Conservation (phyloP, 2,329 filamentous ascomycete genomes). For the Colletotrichum scovillei region DNA sequence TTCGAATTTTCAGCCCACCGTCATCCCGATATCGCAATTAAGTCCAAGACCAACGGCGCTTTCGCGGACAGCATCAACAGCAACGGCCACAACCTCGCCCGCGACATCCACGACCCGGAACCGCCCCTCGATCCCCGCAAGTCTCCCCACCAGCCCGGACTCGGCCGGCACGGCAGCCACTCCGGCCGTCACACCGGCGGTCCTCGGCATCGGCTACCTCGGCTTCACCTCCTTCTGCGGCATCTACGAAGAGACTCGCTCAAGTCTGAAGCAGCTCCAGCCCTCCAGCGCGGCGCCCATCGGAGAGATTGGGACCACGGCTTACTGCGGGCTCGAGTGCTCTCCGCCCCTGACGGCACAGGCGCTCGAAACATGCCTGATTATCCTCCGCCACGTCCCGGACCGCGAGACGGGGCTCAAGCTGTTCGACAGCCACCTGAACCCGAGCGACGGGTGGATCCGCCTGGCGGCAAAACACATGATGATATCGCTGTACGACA, state of each 20-base stretch:
- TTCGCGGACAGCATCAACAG: slow-evolving; percentile 1
- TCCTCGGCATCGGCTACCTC: slow-evolving; percentile 50
- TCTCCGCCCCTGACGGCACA: slow-evolving; percentile 26
- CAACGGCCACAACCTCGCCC: neutral
- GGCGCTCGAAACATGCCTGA: slow-evolving; percentile 49
- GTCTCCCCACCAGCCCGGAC: slow-evolving; percentile 31
- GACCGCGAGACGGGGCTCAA: slow-evolving; percentile 38
- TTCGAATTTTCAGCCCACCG: neutral
- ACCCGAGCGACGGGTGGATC: slow-evolving; percentile 47
- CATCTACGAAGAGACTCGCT: slow-evolving; percentile 55
- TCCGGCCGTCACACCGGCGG: slow-evolving; percentile 19
- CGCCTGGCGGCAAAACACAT: slow-evolving; percentile 43
- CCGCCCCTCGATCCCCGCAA: slow-evolving; percentile 4
- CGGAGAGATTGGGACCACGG: slow-evolving; percentile 18
- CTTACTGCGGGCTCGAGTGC: slow-evolving; percentile 19
- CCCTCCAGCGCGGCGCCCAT: slow-evolving; percentile 15
- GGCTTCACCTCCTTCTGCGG: slow-evolving; percentile 57
- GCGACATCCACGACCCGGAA: slow-evolving; percentile 29
- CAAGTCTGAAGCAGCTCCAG: slow-evolving; percentile 49
- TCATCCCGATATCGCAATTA: neutral
- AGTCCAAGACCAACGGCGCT: neutral
- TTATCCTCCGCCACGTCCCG: slow-evolving; percentile 51
- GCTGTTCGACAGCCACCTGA: slow-evolving; percentile 37
- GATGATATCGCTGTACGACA: slow-evolving; percentile 45
- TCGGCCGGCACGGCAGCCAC: slow-evolving; percentile 14